phyloP scores from a whole-genome alignment of 371 early-diverging fungal species.

The Quaeritorhiza haematococci region DNA sequence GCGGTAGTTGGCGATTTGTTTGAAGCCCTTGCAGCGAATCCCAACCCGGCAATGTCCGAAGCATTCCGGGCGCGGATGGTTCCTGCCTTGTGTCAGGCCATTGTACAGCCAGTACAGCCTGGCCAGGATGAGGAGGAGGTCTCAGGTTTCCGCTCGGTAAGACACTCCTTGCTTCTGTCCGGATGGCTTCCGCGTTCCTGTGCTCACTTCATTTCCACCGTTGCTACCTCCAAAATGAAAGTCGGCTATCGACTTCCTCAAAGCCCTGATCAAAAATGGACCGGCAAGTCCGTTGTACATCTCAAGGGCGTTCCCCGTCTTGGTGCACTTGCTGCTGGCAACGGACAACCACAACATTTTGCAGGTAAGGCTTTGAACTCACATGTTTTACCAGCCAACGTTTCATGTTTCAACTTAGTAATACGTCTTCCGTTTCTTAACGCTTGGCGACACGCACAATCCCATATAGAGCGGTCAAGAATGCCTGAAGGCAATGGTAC shows the following conservation, averaged over 20 bases:
- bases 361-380: constrained; percentile 42
- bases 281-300: constrained; percentile 72
- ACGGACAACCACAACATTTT: constrained; percentile 61
- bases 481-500: constrained; percentile 34
- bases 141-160: too few relatives aligned
- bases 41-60: constrained; percentile 56
- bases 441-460: too few relatives aligned
- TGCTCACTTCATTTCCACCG: too few relatives aligned
- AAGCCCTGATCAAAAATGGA: constrained; percentile 59
- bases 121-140: too few relatives aligned
- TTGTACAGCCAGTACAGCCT: too few relatives aligned
- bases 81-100: constrained; percentile 60
- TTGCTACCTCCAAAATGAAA: too few relatives aligned
- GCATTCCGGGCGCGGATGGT: constrained; percentile 63
- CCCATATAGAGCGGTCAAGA: constrained; percentile 52
- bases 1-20: constrained; percentile 75
- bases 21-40: constrained; percentile 66
- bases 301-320: constrained; percentile 70
- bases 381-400: too few relatives aligned
- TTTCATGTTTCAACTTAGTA: too few relatives aligned
- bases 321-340: constrained; percentile 65
- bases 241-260: constrained; percentile 73
- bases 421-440: too few relatives aligned
- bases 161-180: too few relatives aligned
- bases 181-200: too few relatives aligned